Evolutionary conservation across 2,329 filamentous ascomycete species (phyloP), one percentile per base, ranked within the genome.

Genomic region (Aplosporella prunicola): DNA sequence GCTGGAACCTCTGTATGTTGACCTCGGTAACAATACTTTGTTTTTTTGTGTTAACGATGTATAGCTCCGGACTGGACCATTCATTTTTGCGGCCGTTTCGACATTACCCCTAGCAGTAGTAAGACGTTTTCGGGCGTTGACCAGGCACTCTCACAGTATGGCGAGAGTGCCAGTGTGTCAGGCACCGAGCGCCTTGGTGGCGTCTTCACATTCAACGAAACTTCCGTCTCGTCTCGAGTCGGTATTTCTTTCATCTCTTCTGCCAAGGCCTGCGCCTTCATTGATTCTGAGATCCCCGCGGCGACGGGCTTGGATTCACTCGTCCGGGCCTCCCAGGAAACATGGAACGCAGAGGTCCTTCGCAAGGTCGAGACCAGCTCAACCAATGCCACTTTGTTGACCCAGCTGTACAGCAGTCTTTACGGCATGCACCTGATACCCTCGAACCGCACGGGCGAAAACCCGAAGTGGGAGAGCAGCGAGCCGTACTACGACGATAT

Each of bases 401-500:
- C 68, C 33, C 61, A 82, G 18, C 62, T 85, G 2, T 85, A 85
- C 57, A 74, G 74, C 0, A 77, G 76, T 0, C 52, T 85, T 22
- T 84, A 83, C 49, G 78, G 80, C 46, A 80, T 80, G 72, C 72
- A 76, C 41, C 55, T 83, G 9, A 70, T 82, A 23, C 79, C 80
- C 0, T 78, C 77, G 1, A 81, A 84, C 51, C 74, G 77, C 43
- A 82, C 78, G 0, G 78, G 77, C 0, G 80, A 84, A 51, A 85
- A 83, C 42, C 78, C 79, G 0, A 56, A 67, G 0, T 84, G 80
- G 79, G 52, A 60, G 2, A 78, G 74, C 1, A 47, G 51, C 0
- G 80, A 84, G 52, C 79, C 80, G 2, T 82, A 81, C 49, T 84
- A 80, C 48, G 75, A 81, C 41, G 80, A 84, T 41, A 73, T 79